Evolutionary conservation across 495 filamentous ascomycete genomes (phyloP).

Genomic region (Daldinia caldariorum): DNA sequence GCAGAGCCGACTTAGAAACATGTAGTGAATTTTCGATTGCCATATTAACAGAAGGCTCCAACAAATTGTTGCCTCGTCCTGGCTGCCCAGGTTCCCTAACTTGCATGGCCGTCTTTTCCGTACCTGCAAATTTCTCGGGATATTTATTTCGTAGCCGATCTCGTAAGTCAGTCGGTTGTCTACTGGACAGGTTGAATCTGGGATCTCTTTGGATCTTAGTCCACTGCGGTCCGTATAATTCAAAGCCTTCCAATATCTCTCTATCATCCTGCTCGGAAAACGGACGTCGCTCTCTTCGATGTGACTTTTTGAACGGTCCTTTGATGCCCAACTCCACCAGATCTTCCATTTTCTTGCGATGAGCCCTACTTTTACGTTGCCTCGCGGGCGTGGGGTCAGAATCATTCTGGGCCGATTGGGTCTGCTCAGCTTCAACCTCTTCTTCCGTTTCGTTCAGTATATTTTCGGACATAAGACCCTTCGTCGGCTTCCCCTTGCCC

Average conservation of each 20-base stretch:
- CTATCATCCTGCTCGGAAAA: slow-evolving; percentile 82
- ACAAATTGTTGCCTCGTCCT: slow-evolving; percentile 40
- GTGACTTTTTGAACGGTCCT: slow-evolving; percentile 63
- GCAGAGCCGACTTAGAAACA: slow-evolving; percentile 42
- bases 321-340: slow-evolving; percentile 66
- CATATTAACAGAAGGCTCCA: slow-evolving; percentile 56
- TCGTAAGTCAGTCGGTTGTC: slow-evolving; percentile 80
- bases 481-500: slow-evolving; percentile 41
- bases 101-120: slow-evolving; percentile 66
- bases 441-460: slow-evolving; percentile 57
- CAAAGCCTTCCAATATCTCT: slow-evolving; percentile 78
- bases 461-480: slow-evolving; percentile 58
- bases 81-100: slow-evolving; percentile 48
- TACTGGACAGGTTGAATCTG: slow-evolving; percentile 69
- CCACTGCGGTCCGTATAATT: slow-evolving; percentile 81
- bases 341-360: slow-evolving; percentile 65
- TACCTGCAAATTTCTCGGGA: slow-evolving; percentile 65
- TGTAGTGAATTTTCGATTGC: slow-evolving; percentile 50
- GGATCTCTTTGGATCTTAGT: slow-evolving; percentile 79
- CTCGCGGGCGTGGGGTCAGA: slow-evolving; percentile 44
- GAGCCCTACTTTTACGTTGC: slow-evolving; percentile 59
- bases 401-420: slow-evolving; percentile 40
- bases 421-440: slow-evolving; percentile 35
- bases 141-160: slow-evolving; percentile 85
- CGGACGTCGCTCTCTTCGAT: slow-evolving; percentile 64